These are phyloP conservation scores for Aspergillus awamori DNA, from an alignment of 2,329 filamentous ascomycete species.

Conservation along the genomic window DNA sequence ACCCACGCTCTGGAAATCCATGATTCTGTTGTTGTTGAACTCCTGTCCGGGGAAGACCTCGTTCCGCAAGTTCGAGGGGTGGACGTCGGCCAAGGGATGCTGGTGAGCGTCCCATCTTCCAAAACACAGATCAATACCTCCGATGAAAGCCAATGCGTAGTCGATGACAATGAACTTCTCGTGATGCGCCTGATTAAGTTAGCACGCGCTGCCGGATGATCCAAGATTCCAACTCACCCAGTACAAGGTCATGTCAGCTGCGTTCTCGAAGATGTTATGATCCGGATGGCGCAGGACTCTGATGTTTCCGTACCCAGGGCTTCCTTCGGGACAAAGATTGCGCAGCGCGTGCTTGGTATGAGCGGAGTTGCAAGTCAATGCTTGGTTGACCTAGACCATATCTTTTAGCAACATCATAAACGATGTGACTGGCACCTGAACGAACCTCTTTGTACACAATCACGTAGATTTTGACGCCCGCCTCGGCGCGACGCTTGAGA, in stretches of 20 bases:
- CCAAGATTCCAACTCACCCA: conserved; percentile 56
- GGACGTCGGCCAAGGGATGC: conserved; percentile 82
- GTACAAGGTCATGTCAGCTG: conserved; percentile 94
- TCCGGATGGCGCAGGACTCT: conserved; percentile 87
- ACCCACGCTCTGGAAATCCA: conserved; percentile 89
- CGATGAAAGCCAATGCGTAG: conserved; percentile 87
- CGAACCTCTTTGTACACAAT: conserved; percentile 83
- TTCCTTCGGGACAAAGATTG: conserved; percentile 77
- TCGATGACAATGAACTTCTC: conserved; percentile 98
- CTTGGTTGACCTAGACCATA: conserved; percentile 61
- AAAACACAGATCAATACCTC: conserved; percentile 92
- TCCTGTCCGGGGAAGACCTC: conserved; percentile 96
- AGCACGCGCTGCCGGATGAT: not conserved
- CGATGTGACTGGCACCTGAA: not conserved
- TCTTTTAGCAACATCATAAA: conserved; percentile 10
- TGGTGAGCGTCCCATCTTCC: conserved; percentile 90
- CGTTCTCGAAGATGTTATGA: conserved; percentile 92
- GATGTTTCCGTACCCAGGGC: conserved; percentile 85
- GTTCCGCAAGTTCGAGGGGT: conserved; percentile 77
- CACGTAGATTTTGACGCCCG: conserved; percentile 91
- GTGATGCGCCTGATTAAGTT: conserved; percentile 69
- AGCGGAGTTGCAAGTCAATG: conserved; percentile 85
- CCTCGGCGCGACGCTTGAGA: conserved; percentile 84
- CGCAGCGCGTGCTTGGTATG: conserved; percentile 89
- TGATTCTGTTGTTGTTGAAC: conserved; percentile 95